Conservation (phyloP, 495 filamentous ascomycete species). For the Daldinia decipiens region DNA sequence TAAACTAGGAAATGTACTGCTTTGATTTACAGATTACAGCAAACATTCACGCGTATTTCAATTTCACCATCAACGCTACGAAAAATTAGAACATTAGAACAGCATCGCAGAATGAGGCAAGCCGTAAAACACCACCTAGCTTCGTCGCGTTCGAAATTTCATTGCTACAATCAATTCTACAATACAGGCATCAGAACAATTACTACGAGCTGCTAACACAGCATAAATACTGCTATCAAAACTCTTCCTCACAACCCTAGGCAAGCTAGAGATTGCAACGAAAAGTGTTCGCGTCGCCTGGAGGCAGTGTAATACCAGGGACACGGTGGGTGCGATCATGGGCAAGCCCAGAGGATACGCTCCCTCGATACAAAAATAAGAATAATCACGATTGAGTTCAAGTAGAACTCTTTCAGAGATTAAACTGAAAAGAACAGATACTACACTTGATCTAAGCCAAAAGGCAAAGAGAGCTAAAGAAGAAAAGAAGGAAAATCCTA, state of each 20-base stretch:
- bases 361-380: conserved; percentile 74
- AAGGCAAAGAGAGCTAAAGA: conserved; percentile 68
- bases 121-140: too few species aligned
- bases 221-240: background rate
- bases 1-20: too few species aligned
- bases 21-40: too few species aligned
- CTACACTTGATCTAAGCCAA: conserved; percentile 99
- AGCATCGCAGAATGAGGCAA: too few species aligned
- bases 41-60: too few species aligned
- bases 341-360: conserved; percentile 82
- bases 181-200: too few species aligned
- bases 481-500: conserved; percentile 47
- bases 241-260: conserved; percentile 73
- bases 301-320: conserved; percentile 89
- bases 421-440: conserved; percentile 99
- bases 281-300: conserved; percentile 81
- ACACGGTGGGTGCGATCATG: conserved; percentile 79
- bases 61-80: too few species aligned
- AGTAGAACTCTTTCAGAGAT: conserved; percentile 74
- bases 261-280: conserved; percentile 61
- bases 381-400: conserved; percentile 83
- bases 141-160: too few species aligned
- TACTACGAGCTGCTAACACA: too few species aligned
- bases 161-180: too few species aligned
- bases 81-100: too few species aligned